Conservation (phyloP, 2,329 filamentous ascomycete species). For the Phaeosphaeria sp. region DNA sequence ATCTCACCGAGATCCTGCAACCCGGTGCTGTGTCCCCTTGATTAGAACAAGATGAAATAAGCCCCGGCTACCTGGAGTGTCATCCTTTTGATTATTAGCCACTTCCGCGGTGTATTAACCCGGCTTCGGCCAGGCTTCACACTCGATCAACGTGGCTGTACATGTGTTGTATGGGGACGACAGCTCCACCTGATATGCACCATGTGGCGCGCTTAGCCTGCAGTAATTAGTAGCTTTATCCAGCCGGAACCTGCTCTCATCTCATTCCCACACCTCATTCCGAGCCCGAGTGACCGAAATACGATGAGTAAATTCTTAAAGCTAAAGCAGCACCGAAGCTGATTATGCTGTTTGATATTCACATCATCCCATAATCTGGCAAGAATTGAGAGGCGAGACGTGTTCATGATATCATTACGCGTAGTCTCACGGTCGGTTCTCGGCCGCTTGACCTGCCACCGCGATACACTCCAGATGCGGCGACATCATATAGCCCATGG, state of each 20-base stretch:
- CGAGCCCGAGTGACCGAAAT: not conserved
- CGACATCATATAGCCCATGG: not conserved
- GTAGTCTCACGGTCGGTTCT: not conserved
- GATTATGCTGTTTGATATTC: not conserved
- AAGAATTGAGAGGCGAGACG: not conserved
- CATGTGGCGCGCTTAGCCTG: conserved; percentile 1
- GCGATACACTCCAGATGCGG: not conserved
- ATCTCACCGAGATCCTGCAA: not conserved
- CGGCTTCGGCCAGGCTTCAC: not conserved
- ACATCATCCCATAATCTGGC: not conserved
- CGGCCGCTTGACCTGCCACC: conserved; percentile 21
- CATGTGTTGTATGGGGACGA: not conserved
- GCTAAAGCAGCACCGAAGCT: not conserved
- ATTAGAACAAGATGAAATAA: not conserved
- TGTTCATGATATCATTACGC: not conserved
- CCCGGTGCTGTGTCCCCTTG: not conserved
- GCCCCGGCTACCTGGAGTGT: not conserved
- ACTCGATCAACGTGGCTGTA: not conserved
- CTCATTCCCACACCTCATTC: not conserved
- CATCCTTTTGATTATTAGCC: not conserved
- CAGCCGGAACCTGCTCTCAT: not conserved
- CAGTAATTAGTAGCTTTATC: not conserved
- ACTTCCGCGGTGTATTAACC: not conserved
- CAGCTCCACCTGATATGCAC: not conserved
- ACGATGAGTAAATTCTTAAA: not conserved